Evolutionary conservation across 2,329 filamentous ascomycete species (phyloP).

Genomic region (Domatiomyces globalis): DNA sequence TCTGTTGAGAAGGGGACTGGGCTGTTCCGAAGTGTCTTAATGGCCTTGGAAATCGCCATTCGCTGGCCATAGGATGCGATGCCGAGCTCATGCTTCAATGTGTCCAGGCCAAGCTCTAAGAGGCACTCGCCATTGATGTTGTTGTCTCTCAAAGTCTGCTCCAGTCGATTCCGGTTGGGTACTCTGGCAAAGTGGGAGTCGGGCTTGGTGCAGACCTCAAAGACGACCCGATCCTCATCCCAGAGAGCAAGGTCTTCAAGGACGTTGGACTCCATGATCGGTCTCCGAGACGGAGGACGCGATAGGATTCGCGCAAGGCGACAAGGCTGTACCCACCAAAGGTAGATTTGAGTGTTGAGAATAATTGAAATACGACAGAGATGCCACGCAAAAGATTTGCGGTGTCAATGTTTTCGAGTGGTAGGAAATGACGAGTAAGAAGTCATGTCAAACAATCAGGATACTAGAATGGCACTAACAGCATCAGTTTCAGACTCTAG

Average conservation of each 20-base stretch:
- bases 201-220: constrained; percentile 46
- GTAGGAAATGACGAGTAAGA: background rate
- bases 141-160: constrained; percentile 43
- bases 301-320: background rate
- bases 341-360: background rate
- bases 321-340: background rate
- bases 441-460: background rate
- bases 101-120: constrained; percentile 37
- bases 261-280: background rate
- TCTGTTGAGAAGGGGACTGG: background rate
- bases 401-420: too few relatives aligned
- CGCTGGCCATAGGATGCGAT: constrained; percentile 46
- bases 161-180: constrained; percentile 41
- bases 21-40: constrained; percentile 38
- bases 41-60: constrained; percentile 42
- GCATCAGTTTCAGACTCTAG: too few relatives aligned
- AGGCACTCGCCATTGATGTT: constrained; percentile 53
- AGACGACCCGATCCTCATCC: constrained; percentile 46
- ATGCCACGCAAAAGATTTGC: background rate
- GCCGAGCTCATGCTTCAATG: constrained; percentile 41
- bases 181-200: constrained; percentile 30
- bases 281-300: background rate
- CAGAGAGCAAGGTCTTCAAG: background rate
- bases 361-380: background rate
- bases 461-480: too few relatives aligned